Base-by-base conservation (phyloP, 1,284 basidiomycete species). In the Vanrija humicola region DNA sequence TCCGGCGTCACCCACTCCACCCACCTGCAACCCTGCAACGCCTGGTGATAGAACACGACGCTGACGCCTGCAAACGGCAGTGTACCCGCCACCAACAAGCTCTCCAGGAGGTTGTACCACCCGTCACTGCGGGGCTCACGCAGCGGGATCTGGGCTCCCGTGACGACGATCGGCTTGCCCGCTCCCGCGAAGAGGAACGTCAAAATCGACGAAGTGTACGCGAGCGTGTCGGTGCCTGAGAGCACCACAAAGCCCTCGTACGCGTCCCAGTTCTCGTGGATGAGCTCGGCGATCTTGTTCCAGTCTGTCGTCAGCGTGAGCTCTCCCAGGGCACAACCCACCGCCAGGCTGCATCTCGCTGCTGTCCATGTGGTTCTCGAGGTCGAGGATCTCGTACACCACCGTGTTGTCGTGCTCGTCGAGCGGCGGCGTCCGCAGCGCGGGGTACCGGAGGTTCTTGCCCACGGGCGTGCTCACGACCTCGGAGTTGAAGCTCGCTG, bases 181-280 rank as follows among this genome's bases (percentile, higher is more conserved):
- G 69, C 64, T 46, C 62, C 55, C 14, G 64, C 65, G 49, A 75
- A 75, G 6, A 75, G 63, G 65, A 72, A 75, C 5, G 70, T 67
- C 40, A 75, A 64, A 47, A 75, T 67, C 10, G 65, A 66, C 8
- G 72, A 64, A 6, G 73, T 75, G 64, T 75, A 75, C 10, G 72
- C 69, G 21, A 75, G 63, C 23, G 73, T 75, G 59, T 75, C 73
- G 6, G 73, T 75, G 3, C 73, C 73, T 19, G 66, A 68, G 16
- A 75, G 64, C 9, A 75, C 68, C 40, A 75, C 62, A 49, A 75
- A 75, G 2, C 73, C 73, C 23, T 70, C 70, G 54, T 75, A 73
- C 7, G 54, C 52, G 44, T 69, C 65, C 70, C 70, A 75, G 56
- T 73, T 68, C 48, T 69, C 64, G 45, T 67, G 58, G n/a, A 75